phyloP scores from a whole-genome alignment of 768 basidiomycete genomes.

The Hericium coralloides region DNA sequence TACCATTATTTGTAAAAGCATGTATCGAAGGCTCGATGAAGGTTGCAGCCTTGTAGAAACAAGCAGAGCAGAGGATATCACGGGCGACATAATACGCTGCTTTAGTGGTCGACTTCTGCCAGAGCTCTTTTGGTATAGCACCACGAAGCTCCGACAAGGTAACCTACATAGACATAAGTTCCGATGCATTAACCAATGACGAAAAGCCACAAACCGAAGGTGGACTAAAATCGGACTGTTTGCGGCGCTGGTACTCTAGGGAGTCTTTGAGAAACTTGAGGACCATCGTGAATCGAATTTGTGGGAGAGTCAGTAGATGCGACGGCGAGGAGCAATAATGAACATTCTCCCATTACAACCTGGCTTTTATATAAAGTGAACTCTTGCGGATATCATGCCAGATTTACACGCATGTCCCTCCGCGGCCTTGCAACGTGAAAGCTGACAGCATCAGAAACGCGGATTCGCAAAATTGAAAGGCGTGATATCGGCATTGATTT shows the following conservation, averaged over 20 bases:
- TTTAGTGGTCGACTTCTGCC: constrained; percentile 2
- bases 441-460: too few species aligned
- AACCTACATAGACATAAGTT: neutral
- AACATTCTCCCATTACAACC: neutral
- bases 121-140: neutral
- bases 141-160: constrained; percentile 8
- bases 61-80: neutral
- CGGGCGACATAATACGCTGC: neutral
- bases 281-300: neutral
- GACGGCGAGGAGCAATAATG: neutral
- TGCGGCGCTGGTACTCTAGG: constrained; percentile 9
- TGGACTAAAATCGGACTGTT: constrained; percentile 2
- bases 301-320: neutral
- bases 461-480: too few species aligned
- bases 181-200: neutral
- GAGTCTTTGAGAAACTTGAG: constrained; percentile 5
- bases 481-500: neutral
- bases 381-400: too few species aligned
- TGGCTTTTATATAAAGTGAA: too few species aligned
- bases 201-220: neutral
- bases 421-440: too few species aligned
- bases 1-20: neutral
- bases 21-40: neutral
- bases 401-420: too few species aligned
- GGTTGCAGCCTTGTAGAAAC: neutral